These are phyloP conservation scores for Lecanicillium sp. DNA, from an alignment of 2,329 filamentous ascomycete genomes.

Conservation along the genomic window DNA sequence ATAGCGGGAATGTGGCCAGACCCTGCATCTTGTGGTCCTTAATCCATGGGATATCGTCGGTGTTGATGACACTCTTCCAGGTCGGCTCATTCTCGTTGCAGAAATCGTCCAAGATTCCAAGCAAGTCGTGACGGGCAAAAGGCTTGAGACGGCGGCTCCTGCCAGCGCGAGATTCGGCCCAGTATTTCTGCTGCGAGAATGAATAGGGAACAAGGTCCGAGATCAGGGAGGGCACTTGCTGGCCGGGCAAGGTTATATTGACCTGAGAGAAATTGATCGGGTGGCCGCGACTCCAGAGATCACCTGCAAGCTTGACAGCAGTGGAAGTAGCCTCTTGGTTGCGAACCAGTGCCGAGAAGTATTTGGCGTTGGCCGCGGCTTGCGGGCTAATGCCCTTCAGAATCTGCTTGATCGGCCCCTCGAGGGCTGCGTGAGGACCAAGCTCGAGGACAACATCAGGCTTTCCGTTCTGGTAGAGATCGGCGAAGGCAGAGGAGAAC, in stretches of 20 bases:
- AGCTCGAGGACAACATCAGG: slow-evolving; percentile 36
- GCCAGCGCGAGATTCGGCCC: slow-evolving; percentile 41
- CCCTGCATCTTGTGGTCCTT: slow-evolving; percentile 54
- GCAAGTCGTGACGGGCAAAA: slow-evolving; percentile 37
- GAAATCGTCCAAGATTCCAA: slow-evolving; percentile 39
- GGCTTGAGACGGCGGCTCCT: slow-evolving; percentile 35
- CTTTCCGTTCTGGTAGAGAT: slow-evolving; percentile 25
- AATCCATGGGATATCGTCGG: slow-evolving; percentile 50
- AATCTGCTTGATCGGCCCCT: slow-evolving; percentile 46
- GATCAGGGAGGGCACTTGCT: slow-evolving; percentile 24
- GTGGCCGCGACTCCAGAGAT: slow-evolving; percentile 40
- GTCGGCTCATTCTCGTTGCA: slow-evolving; percentile 40
- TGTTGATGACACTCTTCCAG: slow-evolving; percentile 43
- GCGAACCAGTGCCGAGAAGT: slow-evolving; percentile 43
- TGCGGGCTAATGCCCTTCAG: slow-evolving; percentile 37
- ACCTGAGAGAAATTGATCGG: slow-evolving; percentile 38
- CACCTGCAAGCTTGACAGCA: slow-evolving; percentile 37
- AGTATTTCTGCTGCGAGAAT: slow-evolving; percentile 43
- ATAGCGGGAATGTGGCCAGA: slow-evolving; percentile 48
- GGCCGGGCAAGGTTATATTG: slow-evolving; percentile 31
- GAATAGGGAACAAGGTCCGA: slow-evolving; percentile 42
- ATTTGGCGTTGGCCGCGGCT: slow-evolving; percentile 34
- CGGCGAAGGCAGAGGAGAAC: slow-evolving; percentile 32
- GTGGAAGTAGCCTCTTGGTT: slow-evolving; percentile 43
- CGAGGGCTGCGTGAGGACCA: slow-evolving; percentile 43